phyloP scores from a whole-genome alignment of 805 yeast species.

The Kazachstania taianensis region DNA sequence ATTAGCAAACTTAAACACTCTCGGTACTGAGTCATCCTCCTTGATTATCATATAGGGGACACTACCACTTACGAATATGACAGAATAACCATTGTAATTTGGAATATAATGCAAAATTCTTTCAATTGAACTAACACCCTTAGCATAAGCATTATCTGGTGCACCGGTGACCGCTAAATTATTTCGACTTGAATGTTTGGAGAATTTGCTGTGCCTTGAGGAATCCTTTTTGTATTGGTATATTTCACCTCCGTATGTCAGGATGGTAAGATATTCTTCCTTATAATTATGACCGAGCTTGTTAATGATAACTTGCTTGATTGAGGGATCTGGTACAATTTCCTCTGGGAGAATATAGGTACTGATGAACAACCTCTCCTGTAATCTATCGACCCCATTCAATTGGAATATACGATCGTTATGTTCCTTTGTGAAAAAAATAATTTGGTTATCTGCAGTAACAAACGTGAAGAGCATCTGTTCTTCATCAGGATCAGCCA shows the following conservation, averaged over 20 bases:
- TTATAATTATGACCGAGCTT: slow-evolving; percentile 52
- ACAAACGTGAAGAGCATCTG: slow-evolving; percentile 49
- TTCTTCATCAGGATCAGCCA: slow-evolving; percentile 17
- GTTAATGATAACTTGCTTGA: slow-evolving; percentile 56
- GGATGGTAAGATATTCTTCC: slow-evolving; percentile 56
- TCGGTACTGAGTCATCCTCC: slow-evolving; percentile 50
- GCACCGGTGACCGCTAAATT: slow-evolving; percentile 57
- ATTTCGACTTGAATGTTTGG: slow-evolving; percentile 19
- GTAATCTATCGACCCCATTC: slow-evolving; percentile 29
- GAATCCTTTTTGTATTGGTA: slow-evolving; percentile 48
- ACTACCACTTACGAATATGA: slow-evolving; percentile 64
- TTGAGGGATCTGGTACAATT: slow-evolving; percentile 57
- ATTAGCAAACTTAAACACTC: slow-evolving; percentile 56
- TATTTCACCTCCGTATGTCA: slow-evolving; percentile 77
- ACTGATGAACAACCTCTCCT: slow-evolving; percentile 32
- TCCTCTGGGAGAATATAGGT: slow-evolving; percentile 29
- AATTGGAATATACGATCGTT: slow-evolving; percentile 32
- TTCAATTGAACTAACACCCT: slow-evolving; percentile 54
- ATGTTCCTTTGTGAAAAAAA: slow-evolving; percentile 49
- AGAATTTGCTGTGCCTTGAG: slow-evolving; percentile 16
- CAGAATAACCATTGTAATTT: slow-evolving; percentile 46
- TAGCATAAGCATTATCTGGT: slow-evolving; percentile 64
- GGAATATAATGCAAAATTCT: slow-evolving; percentile 53
- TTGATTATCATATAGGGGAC: slow-evolving; percentile 63
- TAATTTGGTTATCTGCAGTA: slow-evolving; percentile 67